A percentile compares a stretch with the other conserved stretches of the same genome.
Evolutionary conservation across 2,329 filamentous ascomycete species (phyloP).

Genomic region (Stachybotrys chartarum): DNA sequence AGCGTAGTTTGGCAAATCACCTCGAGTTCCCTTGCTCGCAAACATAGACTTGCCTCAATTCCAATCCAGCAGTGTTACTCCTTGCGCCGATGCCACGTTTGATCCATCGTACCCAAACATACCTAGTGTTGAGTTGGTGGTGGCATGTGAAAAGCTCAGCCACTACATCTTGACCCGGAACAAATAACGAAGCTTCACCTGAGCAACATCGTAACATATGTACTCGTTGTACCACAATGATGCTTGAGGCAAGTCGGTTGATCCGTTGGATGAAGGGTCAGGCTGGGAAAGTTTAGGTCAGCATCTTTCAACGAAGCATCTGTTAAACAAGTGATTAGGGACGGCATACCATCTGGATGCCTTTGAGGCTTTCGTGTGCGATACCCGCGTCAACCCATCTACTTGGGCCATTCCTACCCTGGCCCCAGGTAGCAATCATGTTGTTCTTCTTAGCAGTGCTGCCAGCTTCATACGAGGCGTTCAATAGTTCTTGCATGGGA

Average conservation of each 20-base stretch:
- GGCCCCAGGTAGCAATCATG: slow-evolving; percentile 62
- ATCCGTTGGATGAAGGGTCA: slow-evolving; percentile 37
- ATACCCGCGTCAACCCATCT: slow-evolving; percentile 70
- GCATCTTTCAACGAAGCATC: not conserved
- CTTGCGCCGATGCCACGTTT: too few relatives aligned
- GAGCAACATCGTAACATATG: slow-evolving; percentile 62
- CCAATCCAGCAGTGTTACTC: too few relatives aligned
- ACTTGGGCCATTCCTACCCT: slow-evolving; percentile 55
- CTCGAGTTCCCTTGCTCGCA: too few relatives aligned
- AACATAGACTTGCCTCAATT: not conserved
- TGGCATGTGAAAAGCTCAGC: not conserved
- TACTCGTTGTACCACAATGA: slow-evolving; percentile 65
- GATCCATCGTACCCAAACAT: too few relatives aligned
- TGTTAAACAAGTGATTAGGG: slow-evolving; percentile 1
- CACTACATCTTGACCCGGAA: slow-evolving; percentile 51
- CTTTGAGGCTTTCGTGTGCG: slow-evolving; percentile 57
- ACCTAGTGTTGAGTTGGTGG: not conserved
- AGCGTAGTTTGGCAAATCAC: too few relatives aligned
- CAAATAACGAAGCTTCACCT: slow-evolving; percentile 64
- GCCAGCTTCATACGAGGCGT: slow-evolving; percentile 55
- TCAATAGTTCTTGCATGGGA: slow-evolving; percentile 59
- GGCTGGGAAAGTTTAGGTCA: slow-evolving; percentile 30
- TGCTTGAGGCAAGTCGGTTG: slow-evolving; percentile 37
- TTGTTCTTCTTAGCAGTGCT: slow-evolving; percentile 53
- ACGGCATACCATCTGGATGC: slow-evolving; percentile 60